Evolutionary conservation across 202 grass and related monocot genomes (phyloP).

Genomic region (Elaeis oleifera): DNA sequence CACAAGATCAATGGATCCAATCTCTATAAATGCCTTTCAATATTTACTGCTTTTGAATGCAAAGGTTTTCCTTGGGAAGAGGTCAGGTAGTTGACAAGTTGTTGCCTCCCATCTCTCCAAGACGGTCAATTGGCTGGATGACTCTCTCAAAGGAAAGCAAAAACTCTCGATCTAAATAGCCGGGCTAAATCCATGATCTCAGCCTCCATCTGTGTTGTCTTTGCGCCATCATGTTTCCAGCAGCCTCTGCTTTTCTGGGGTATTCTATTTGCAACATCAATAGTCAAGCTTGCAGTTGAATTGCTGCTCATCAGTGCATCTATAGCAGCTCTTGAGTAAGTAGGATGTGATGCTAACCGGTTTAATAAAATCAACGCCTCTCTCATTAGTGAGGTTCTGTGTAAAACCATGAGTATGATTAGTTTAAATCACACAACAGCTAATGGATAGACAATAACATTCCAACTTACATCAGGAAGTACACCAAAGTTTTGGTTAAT

Average conservation of each 20-base stretch:
- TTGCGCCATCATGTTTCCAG: slow-evolving; percentile 16
- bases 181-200: slow-evolving; percentile 57
- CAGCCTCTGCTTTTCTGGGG: slow-evolving; percentile 29
- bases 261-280: slow-evolving; percentile 53
- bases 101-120: not conserved
- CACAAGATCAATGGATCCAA: too few species aligned
- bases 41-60: too few species aligned
- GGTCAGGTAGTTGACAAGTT: too few species aligned
- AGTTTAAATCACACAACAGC: not conserved
- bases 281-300: slow-evolving; percentile 47
- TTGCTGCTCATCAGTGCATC: slow-evolving; percentile 52
- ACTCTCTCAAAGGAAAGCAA: slow-evolving; percentile 49
- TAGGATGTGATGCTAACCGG: slow-evolving; percentile 57
- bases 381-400: slow-evolving; percentile 62
- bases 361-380: slow-evolving; percentile 87
- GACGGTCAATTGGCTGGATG: slow-evolving; percentile 16
- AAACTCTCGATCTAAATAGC: slow-evolving; percentile 53
- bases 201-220: slow-evolving; percentile 34
- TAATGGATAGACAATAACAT: not conserved
- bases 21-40: too few species aligned
- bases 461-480: too few species aligned
- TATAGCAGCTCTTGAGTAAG: slow-evolving; percentile 64
- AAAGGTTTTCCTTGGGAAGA: too few species aligned
- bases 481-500: too few species aligned
- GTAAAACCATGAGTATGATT: slow-evolving; percentile 2